phyloP scores from a whole-genome alignment of 2,329 filamentous ascomycete species.

The Fusarium floridanum region DNA sequence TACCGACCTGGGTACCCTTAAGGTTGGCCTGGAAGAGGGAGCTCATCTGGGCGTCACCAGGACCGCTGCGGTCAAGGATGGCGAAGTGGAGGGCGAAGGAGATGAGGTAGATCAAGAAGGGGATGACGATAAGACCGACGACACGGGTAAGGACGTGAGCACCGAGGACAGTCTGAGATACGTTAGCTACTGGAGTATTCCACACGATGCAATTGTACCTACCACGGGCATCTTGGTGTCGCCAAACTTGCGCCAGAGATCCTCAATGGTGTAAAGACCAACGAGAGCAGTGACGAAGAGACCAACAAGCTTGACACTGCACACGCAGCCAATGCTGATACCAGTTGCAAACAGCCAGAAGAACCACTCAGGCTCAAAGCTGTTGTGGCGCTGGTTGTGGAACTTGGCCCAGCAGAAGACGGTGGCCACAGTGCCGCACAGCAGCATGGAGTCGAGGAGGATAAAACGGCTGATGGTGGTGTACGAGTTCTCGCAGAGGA shows the following conservation, averaged over 20 bases:
- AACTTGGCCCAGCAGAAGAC: slow-evolving; percentile 98
- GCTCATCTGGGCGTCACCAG: slow-evolving; percentile 99
- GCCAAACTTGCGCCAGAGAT: slow-evolving; percentile 98
- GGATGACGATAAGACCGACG: slow-evolving; percentile 88
- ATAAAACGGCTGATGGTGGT: slow-evolving; percentile 99
- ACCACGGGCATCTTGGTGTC: slow-evolving; percentile 91
- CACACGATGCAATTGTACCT: slow-evolving; percentile 47
- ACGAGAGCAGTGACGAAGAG: slow-evolving; percentile 96
- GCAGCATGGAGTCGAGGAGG: slow-evolving; percentile 96
- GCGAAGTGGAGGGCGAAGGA: slow-evolving; percentile 96
- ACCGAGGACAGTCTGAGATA: slow-evolving; percentile 69
- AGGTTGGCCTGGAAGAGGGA: slow-evolving; percentile 99
- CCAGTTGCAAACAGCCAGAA: slow-evolving; percentile 94
- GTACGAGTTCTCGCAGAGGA: slow-evolving; percentile 99
- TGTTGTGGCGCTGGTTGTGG: slow-evolving; percentile 86
- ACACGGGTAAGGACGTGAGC: slow-evolving; percentile 85
- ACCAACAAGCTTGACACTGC: slow-evolving; percentile 98
- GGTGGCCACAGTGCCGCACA: slow-evolving; percentile 98
- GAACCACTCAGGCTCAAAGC: slow-evolving; percentile 94
- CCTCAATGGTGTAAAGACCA: slow-evolving; percentile 94
- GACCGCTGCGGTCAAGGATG: slow-evolving; percentile 92
- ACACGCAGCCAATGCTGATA: slow-evolving; percentile 96
- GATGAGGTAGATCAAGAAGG: slow-evolving; percentile 92
- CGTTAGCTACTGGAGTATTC: slow-evolving; percentile 15
- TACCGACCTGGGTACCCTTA: slow-evolving; percentile 91